phyloP scores from a whole-genome alignment of 768 basidiomycete species.

The Mycena floridula region DNA sequence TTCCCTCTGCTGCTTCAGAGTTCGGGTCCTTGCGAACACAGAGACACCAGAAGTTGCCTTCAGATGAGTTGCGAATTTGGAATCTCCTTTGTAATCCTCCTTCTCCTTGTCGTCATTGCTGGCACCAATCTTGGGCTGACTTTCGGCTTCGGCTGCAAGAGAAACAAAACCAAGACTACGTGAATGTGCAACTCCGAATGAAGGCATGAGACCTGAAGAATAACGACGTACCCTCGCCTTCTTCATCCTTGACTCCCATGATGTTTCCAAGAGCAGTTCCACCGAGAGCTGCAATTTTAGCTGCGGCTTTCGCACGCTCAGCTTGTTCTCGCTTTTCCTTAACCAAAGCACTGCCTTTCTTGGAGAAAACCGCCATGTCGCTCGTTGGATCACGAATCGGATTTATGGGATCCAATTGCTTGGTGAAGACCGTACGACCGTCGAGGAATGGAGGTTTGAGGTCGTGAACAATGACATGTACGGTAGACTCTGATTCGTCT shows the following conservation, averaged over 20 bases:
- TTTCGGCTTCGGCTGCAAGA: slow-evolving; percentile 55
- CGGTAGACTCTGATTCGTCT: slow-evolving; percentile 92
- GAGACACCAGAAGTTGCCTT: slow-evolving; percentile 76
- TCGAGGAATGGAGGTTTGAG: slow-evolving; percentile 98
- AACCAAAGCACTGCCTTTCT: slow-evolving; percentile 93
- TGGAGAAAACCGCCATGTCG: slow-evolving; percentile 93
- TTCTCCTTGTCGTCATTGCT: slow-evolving; percentile 40
- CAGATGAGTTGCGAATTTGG: slow-evolving; percentile 94
- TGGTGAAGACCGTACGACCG: slow-evolving; percentile 92
- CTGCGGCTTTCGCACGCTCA: slow-evolving; percentile 93
- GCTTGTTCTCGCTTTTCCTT: slow-evolving; percentile 96
- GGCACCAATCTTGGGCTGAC: slow-evolving; percentile 28
- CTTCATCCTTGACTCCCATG: slow-evolving; percentile 94
- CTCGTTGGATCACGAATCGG: slow-evolving; percentile 90
- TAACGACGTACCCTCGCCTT: slow-evolving; percentile 73
- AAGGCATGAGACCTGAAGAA: slow-evolving; percentile 9
- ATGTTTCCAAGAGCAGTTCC: slow-evolving; percentile 96
- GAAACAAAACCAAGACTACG: no score
- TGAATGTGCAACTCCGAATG: slow-evolving; percentile 73
- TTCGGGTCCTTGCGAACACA: slow-evolving; percentile 73
- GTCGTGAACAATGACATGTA: slow-evolving; percentile 96
- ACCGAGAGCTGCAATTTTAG: slow-evolving; percentile 86
- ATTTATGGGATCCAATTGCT: slow-evolving; percentile 95
- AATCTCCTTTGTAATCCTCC: slow-evolving; percentile 85
- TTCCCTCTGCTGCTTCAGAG: slow-evolving; percentile 92